phyloP scores from a whole-genome alignment of 2,329 filamentous ascomycete genomes.

The Aspergillus hiratsukae region DNA sequence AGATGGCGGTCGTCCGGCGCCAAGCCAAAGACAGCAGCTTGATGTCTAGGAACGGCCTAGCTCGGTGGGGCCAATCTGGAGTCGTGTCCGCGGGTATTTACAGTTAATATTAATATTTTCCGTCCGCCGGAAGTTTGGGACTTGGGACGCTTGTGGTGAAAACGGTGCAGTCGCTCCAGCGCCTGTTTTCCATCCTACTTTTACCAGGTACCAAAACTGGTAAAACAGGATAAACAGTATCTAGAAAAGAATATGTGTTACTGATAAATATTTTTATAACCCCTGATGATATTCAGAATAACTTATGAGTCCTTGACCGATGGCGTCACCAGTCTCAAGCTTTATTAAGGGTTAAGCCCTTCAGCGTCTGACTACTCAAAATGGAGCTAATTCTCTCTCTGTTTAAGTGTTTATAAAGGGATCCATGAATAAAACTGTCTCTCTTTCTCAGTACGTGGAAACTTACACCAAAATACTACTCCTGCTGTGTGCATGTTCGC shows the following conservation, averaged over 20 bases:
- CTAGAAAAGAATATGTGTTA: not conserved
- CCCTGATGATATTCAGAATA: not conserved
- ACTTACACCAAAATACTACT: not conserved
- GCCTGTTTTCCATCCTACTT: not conserved
- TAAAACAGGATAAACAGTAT: not conserved
- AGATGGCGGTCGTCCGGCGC: conserved; percentile 23
- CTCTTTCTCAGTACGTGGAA: not conserved
- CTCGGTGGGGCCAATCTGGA: conserved; percentile 21
- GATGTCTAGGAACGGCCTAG: conserved; percentile 26
- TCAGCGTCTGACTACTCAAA: not conserved
- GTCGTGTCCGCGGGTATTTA: conserved; percentile 23
- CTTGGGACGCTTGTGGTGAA: conserved; percentile 1
- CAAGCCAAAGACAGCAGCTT: conserved; percentile 20
- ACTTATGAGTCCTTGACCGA: not conserved
- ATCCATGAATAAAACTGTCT: not conserved
- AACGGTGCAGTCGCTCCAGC: conserved; percentile 4
- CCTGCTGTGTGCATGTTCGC: not conserved
- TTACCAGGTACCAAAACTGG: not conserved
- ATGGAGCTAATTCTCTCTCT: not conserved
- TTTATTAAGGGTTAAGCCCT: not conserved
- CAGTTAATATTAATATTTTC: conserved; percentile 27
- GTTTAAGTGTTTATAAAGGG: not conserved
- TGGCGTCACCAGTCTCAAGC: not conserved
- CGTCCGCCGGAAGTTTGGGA: conserved; percentile 11
- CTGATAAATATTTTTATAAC: not conserved